Conservation (phyloP, 148 eudicot species). For the Amaranthus hypochondriacus region DNA sequence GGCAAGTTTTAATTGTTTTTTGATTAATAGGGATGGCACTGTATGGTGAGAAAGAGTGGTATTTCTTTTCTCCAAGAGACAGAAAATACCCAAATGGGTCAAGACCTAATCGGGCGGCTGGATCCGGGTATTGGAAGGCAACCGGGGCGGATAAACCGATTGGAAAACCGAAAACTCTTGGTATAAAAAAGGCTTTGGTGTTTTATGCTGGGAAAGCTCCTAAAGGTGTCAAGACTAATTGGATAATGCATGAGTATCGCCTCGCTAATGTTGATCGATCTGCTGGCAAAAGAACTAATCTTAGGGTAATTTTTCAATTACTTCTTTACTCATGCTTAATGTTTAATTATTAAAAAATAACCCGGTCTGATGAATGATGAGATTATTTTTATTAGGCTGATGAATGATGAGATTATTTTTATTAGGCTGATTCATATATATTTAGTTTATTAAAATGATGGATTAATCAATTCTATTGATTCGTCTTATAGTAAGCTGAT, state of each 20-base stretch:
- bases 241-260: conserved; percentile 79
- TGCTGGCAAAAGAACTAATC: conserved; percentile 40
- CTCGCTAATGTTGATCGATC: conserved; percentile 60
- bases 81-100: conserved; percentile 69
- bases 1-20: too few species aligned
- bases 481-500: too few species aligned
- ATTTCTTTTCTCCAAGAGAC: conserved; percentile 63
- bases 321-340: neutral
- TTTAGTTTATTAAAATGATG: too few species aligned
- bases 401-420: too few species aligned
- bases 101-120: conserved; percentile 66
- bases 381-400: too few species aligned
- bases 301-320: conserved; percentile 38
- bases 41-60: conserved; percentile 70
- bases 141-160: conserved; percentile 67
- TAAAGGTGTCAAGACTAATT: conserved; percentile 53
- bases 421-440: too few species aligned
- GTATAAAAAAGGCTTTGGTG: conserved; percentile 61
- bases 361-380: too few species aligned
- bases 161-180: conserved; percentile 52
- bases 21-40: conserved; percentile 33
- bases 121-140: conserved; percentile 71
- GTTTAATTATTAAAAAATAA: too few species aligned
- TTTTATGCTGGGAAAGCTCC: conserved; percentile 69
- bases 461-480: too few species aligned